A percentile compares a stretch with the other conserved stretches of the same genome.
These are phyloP conservation scores for Kluyveromyces aestuarii DNA, from an alignment of 805 yeast species.

Conservation along the genomic window DNA sequence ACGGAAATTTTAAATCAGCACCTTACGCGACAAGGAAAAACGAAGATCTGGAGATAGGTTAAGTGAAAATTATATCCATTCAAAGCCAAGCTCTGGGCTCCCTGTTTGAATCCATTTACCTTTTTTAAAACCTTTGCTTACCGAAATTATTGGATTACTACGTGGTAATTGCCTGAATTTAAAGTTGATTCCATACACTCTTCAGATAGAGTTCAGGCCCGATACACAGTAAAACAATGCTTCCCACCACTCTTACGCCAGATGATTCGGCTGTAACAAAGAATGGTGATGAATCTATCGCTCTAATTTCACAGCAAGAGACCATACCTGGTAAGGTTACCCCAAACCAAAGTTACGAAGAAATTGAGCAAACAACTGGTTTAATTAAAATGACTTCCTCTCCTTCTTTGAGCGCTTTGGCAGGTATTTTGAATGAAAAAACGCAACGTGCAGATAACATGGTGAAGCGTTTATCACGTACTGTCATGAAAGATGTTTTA, in stretches of 20 bases:
- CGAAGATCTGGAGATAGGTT: no score
- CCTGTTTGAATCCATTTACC: no score
- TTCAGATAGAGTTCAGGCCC: no score
- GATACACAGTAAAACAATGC: no score
- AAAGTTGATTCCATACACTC: no score
- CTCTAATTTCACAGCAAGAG: neutral
- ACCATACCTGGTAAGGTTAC: neutral
- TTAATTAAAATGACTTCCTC: slow-evolving; percentile 32
- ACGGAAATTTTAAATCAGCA: neutral
- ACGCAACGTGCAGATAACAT: slow-evolving; percentile 23
- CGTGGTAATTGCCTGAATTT: no score
- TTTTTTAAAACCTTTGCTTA: no score
- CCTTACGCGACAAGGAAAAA: neutral
- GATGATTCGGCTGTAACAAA: neutral
- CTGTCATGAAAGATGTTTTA: slow-evolving; percentile 7
- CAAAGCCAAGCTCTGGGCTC: no score
- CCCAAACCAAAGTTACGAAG: neutral
- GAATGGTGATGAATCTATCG: neutral
- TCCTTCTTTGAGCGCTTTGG: slow-evolving; percentile 36
- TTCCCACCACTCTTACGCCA: no score
- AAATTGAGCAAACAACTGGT: slow-evolving; percentile 2
- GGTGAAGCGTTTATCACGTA: slow-evolving; percentile 9
- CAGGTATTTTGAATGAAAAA: slow-evolving; percentile 32
- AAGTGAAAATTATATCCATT: no score
- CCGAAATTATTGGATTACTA: no score